Evolutionary conservation across 305 asterid genomes (phyloP).

Genomic region (Rubia tinctorum): DNA sequence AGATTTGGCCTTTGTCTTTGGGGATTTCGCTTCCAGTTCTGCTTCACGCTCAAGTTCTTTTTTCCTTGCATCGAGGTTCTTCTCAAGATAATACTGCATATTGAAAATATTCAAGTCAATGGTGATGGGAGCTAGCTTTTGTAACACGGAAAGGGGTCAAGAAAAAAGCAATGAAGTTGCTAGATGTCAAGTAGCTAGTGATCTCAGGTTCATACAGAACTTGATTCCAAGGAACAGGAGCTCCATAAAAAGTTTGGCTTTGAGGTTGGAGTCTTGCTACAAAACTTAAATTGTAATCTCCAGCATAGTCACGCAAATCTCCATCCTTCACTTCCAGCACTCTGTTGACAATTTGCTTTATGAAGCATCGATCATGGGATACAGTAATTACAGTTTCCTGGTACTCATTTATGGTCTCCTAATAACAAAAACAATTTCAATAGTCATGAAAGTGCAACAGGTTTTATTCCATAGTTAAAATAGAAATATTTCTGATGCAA

Average conservation of each 20-base stretch:
- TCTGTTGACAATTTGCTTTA: slow-evolving; percentile 91
- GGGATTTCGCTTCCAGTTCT: slow-evolving; percentile 86
- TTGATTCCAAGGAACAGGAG: not conserved
- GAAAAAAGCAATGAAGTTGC: not conserved
- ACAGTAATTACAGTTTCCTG: slow-evolving; percentile 90
- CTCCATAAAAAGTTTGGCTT: not conserved
- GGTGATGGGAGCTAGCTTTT: not conserved
- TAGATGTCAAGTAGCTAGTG: not conserved
- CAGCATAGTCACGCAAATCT: slow-evolving; percentile 74
- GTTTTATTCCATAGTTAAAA: not conserved
- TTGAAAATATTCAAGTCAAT: not conserved
- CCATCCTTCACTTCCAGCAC: slow-evolving; percentile 97
- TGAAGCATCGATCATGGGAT: slow-evolving; percentile 96
- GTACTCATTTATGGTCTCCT: slow-evolving; percentile 96
- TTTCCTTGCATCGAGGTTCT: slow-evolving; percentile 91
- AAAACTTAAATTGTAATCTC: slow-evolving; percentile 82
- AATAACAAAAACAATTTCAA: slow-evolving; percentile 16
- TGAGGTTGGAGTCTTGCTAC: not conserved
- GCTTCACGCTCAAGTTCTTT: slow-evolving; percentile 94
- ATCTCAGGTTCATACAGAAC: not conserved
- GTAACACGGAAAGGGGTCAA: not conserved
- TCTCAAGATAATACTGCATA: slow-evolving; percentile 91
- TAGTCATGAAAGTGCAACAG: slow-evolving; percentile 12
- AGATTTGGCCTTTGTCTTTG: slow-evolving; percentile 94
- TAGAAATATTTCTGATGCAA: slow-evolving; percentile 1